phyloP scores from a whole-genome alignment of 805 yeast genomes.

The Starmerella riodocensis region DNA sequence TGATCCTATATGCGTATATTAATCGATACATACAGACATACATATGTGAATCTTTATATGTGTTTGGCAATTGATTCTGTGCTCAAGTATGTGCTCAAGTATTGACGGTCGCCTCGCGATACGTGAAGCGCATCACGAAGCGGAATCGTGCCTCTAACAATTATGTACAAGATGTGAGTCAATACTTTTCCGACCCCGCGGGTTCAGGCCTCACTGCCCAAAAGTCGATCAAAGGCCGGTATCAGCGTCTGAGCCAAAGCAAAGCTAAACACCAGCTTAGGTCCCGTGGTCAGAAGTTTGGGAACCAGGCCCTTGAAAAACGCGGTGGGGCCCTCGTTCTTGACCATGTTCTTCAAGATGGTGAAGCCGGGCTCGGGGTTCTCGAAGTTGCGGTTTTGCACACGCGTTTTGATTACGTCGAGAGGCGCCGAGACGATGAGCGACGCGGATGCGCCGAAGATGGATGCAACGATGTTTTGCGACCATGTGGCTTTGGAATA shows the following conservation, averaged over 20 bases:
- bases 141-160: too few relatives aligned
- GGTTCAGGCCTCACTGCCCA: too few relatives aligned
- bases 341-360: slow-evolving; percentile 82
- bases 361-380: slow-evolving; percentile 89
- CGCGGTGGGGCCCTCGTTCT: slow-evolving; percentile 76
- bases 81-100: too few relatives aligned
- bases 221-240: slow-evolving; percentile 78
- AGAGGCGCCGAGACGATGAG: slow-evolving; percentile 93
- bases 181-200: too few relatives aligned
- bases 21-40: too few relatives aligned
- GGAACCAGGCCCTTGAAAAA: slow-evolving; percentile 97
- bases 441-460: slow-evolving; percentile 93
- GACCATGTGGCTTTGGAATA: slow-evolving; percentile 86
- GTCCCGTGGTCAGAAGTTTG: slow-evolving; percentile 92
- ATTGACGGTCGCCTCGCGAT: too few relatives aligned
- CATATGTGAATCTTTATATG: too few relatives aligned
- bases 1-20: too few relatives aligned
- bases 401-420: slow-evolving; percentile 95
- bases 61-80: too few relatives aligned
- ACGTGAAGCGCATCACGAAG: too few relatives aligned
- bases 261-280: slow-evolving; percentile 93
- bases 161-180: too few relatives aligned
- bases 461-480: slow-evolving; percentile 89
- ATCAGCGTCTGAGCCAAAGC: slow-evolving; percentile 94
- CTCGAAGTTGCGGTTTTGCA: slow-evolving; percentile 91